Conservation (phyloP, 2,329 filamentous ascomycete genomes). For the Alternaria arborescens region DNA sequence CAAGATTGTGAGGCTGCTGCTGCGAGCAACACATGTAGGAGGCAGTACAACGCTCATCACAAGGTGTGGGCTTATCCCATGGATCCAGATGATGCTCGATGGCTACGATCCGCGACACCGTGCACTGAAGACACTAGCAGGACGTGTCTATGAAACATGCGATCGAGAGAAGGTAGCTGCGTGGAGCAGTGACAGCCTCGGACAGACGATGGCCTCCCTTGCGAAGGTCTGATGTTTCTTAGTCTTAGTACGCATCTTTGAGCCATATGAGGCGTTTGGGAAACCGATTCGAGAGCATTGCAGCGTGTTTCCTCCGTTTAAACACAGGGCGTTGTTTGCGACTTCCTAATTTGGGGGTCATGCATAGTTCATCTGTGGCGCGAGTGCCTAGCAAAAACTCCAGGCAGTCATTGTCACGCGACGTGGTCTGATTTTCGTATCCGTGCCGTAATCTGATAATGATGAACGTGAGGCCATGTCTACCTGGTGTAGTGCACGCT, state of each 20-base stretch:
- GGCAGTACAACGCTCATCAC: constrained; percentile 85
- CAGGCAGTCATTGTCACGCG: constrained; percentile 9
- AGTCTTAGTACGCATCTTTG: not conserved
- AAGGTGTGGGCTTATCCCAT: constrained; percentile 75
- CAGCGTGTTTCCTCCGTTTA: constrained; percentile 13
- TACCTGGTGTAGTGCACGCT: not conserved
- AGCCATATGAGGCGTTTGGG: constrained; percentile 8
- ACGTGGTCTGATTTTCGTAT: not conserved
- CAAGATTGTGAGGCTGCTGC: constrained; percentile 69
- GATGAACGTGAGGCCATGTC: not conserved
- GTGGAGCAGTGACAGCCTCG: constrained; percentile 66
- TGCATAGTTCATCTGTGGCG: constrained; percentile 5
- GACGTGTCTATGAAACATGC: constrained; percentile 69
- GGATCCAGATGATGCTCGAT: constrained; percentile 71
- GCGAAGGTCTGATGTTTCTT: constrained; percentile 12
- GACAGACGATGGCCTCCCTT: constrained; percentile 18
- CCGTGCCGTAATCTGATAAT: not conserved
- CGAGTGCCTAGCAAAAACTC: constrained; percentile 4
- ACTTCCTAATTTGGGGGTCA: constrained; percentile 5
- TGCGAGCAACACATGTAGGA: constrained; percentile 72
- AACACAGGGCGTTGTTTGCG: constrained; percentile 18
- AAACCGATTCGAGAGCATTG: constrained; percentile 9
- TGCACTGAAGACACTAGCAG: constrained; percentile 64
- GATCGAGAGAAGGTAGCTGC: constrained; percentile 70
- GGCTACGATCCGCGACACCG: constrained; percentile 58